Evolutionary conservation across 2,329 filamentous ascomycete species (phyloP).

Genomic region (Cladophialophora carrionii): DNA sequence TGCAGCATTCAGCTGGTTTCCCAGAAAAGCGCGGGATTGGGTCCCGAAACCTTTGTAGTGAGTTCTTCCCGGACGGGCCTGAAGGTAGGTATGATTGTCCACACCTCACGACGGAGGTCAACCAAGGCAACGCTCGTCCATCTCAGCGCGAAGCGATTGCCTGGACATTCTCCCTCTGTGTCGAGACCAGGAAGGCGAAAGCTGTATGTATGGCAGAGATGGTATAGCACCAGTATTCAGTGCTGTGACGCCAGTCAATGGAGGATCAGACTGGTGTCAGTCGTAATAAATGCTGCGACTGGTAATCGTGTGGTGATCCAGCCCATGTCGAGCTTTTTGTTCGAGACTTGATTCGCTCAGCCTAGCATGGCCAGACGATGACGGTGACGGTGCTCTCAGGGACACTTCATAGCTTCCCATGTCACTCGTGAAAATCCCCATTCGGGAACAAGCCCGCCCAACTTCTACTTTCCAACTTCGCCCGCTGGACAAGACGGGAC

Average conservation of each 20-base stretch:
- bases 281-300: too few relatives aligned
- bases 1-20: not conserved
- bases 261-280: not conserved
- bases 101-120: not conserved
- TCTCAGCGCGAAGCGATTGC: not conserved
- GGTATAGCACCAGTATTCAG: not conserved
- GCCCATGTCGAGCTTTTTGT: too few relatives aligned
- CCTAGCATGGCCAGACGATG: too few relatives aligned
- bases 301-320: too few relatives aligned
- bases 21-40: not conserved
- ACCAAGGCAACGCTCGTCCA: not conserved
- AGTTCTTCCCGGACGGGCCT: not conserved
- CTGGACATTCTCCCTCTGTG: not conserved
- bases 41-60: not conserved
- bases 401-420: too few relatives aligned
- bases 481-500: not conserved
- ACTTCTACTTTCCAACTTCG: not conserved
- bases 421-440: too few relatives aligned
- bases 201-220: not conserved
- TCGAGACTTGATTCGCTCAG: too few relatives aligned
- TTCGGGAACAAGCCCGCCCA: not conserved
- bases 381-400: too few relatives aligned
- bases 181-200: not conserved
- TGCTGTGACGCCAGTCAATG: not conserved
- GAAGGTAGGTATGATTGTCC: not conserved